Evolutionary conservation across 257 asterid species (phyloP).

Genomic region (Pogostemon cablin): DNA sequence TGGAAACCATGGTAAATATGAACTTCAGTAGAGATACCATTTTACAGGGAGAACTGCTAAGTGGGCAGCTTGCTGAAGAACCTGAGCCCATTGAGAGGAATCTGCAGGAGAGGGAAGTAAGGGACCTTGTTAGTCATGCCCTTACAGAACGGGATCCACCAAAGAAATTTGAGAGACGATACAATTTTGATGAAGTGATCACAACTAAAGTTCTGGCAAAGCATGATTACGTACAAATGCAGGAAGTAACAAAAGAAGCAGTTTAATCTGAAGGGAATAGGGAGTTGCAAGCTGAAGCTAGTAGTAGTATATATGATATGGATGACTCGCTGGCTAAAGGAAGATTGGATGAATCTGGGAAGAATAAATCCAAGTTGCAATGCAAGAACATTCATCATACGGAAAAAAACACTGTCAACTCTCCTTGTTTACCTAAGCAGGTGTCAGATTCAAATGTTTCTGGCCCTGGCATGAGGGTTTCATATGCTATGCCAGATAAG

Average conservation of each 20-base stretch:
- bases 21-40: conserved; percentile 34
- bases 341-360: conserved; percentile 36
- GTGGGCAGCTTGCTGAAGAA: conserved; percentile 38
- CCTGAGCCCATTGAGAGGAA: conserved; percentile 38
- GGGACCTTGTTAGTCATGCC: conserved; percentile 35
- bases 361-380: conserved; percentile 40
- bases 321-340: conserved; percentile 38
- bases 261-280: conserved; percentile 38
- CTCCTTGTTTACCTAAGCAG: conserved; percentile 37
- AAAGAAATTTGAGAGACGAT: conserved; percentile 36
- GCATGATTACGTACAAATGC: conserved; percentile 35
- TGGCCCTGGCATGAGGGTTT: conserved; percentile 37
- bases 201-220: conserved; percentile 34
- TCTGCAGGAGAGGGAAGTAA: conserved; percentile 33
- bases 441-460: conserved; percentile 37
- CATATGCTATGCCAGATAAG: conserved; percentile 33
- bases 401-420: conserved; percentile 27
- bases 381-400: conserved; percentile 26
- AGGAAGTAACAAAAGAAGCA: conserved; percentile 37
- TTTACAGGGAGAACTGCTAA: conserved; percentile 36
- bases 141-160: conserved; percentile 37
- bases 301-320: conserved; percentile 31
- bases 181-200: conserved; percentile 28
- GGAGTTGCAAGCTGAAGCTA: conserved; percentile 36
- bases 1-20: conserved; percentile 34